phyloP scores from a whole-genome alignment of 73 alveolate genomes.

The Uronychia setigera region DNA sequence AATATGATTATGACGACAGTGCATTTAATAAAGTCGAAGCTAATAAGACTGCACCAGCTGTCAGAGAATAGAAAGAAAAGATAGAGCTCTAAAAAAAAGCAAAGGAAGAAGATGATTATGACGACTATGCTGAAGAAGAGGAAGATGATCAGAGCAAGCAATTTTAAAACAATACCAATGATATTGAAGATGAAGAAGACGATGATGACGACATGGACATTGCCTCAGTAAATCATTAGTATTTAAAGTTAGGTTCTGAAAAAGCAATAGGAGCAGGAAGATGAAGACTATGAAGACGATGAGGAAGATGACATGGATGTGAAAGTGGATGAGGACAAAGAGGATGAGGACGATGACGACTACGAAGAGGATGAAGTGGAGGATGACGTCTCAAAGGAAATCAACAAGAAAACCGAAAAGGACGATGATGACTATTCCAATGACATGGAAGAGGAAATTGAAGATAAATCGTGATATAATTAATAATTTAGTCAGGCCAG shows the following conservation, averaged over 20 bases:
- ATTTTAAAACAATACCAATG: too few relatives aligned
- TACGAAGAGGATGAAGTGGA: too few relatives aligned
- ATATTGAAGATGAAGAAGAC: neutral
- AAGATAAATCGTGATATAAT: too few relatives aligned
- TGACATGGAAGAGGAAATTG: too few relatives aligned
- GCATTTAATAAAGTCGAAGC: neutral
- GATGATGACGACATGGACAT: neutral
- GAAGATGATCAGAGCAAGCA: neutral
- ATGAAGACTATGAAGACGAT: conserved; percentile 1
- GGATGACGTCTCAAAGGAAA: too few relatives aligned
- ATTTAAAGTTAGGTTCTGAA: neutral
- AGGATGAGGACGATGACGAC: neutral
- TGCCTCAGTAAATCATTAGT: neutral
- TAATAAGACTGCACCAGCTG: neutral
- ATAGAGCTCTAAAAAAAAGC: neutral
- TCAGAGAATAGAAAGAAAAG: neutral
- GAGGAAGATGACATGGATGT: neutral
- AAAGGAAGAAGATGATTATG: neutral
- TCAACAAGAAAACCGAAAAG: too few relatives aligned
- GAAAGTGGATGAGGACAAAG: neutral
- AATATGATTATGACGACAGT: conserved; percentile 9
- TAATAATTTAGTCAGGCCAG: too few relatives aligned
- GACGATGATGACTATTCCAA: too few relatives aligned
- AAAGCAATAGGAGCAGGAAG: neutral
- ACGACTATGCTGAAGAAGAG: neutral